Conservation (phyloP, 768 basidiomycete species). For the Leccinum subgranulosum region DNA sequence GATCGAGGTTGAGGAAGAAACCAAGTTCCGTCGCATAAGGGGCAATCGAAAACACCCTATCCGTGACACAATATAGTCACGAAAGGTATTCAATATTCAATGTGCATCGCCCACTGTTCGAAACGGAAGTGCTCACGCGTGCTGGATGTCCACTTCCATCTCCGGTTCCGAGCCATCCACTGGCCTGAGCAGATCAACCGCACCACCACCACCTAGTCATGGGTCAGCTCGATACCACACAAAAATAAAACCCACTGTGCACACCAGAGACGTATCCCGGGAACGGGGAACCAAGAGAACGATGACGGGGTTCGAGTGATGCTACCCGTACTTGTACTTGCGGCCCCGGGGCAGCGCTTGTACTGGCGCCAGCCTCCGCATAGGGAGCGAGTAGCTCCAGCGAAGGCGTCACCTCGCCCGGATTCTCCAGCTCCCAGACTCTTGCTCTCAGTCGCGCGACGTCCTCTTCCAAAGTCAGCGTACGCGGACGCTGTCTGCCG, state of each 20-base stretch:
- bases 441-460: constrained; percentile 54
- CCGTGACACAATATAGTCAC: not conserved
- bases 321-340: not conserved
- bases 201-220: not conserved
- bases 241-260: not conserved
- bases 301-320: not conserved
- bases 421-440: constrained; percentile 55
- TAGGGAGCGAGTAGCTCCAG: constrained; percentile 55
- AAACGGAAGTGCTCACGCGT: constrained; percentile 6
- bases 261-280: not conserved
- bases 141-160: not conserved
- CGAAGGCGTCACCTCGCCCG: constrained; percentile 43
- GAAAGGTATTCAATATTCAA: not conserved
- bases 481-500: constrained; percentile 56
- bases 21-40: constrained; percentile 58
- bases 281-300: not conserved
- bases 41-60: constrained; percentile 40
- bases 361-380: not conserved
- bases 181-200: not conserved
- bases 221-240: not conserved
- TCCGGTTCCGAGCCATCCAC: not conserved
- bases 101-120: not conserved
- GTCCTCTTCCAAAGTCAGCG: constrained; percentile 58
- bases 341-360: not conserved
- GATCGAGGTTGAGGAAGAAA: constrained; percentile 56